Percentiles rank a stretch among this genome's conserved stretches.
phyloP scores from a whole-genome alignment of 441 rosid genomes.

The Melastoma candidum region DNA sequence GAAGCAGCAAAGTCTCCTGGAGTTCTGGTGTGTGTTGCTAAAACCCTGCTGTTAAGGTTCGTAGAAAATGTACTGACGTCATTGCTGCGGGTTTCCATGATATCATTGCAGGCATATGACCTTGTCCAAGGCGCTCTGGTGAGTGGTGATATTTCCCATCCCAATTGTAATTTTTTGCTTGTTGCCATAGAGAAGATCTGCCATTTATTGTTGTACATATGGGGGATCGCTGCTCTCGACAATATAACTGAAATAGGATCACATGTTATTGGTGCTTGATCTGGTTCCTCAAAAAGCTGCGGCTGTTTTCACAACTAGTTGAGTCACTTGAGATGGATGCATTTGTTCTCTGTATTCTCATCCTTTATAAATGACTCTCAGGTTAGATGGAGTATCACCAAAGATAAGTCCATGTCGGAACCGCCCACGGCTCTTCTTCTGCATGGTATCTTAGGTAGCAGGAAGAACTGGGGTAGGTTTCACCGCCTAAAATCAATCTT shows the following conservation, averaged over 20 bases:
- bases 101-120: constrained; percentile 64
- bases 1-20: constrained; percentile 36
- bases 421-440: constrained; percentile 91
- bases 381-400: constrained; percentile 80
- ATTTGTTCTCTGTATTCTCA: too few relatives aligned
- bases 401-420: constrained; percentile 60
- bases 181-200: too few relatives aligned
- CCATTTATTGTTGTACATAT: too few relatives aligned
- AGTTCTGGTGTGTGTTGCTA: constrained; percentile 37
- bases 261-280: too few relatives aligned
- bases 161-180: neutral
- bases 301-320: too few relatives aligned
- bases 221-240: too few relatives aligned
- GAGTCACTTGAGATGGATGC: too few relatives aligned
- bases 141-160: constrained; percentile 24
- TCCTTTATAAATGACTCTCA: constrained; percentile 8
- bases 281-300: too few relatives aligned
- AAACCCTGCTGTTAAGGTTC: neutral
- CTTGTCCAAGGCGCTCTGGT: constrained; percentile 89
- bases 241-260: too few relatives aligned
- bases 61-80: neutral
- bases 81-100: constrained; percentile 6
- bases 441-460: constrained; percentile 87
- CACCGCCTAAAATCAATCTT: neutral
- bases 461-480: constrained; percentile 86